phyloP scores from a whole-genome alignment of 2,329 filamentous ascomycete genomes.

The Penicillium decumbens region DNA sequence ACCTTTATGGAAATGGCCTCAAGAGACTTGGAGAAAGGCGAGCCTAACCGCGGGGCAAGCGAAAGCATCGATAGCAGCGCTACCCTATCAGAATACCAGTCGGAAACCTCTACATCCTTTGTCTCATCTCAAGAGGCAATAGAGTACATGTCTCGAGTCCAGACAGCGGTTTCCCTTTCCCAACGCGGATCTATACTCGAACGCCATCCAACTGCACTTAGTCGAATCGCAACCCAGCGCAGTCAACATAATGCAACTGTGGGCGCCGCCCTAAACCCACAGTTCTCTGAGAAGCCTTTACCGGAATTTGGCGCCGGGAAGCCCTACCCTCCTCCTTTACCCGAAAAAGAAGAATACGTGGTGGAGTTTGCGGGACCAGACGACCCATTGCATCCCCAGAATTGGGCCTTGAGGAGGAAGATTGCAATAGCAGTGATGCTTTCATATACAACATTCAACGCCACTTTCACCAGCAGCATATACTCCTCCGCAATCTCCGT shows the following conservation, averaged over 20 bases:
- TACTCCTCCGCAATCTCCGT: constrained; percentile 63
- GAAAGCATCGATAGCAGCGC: constrained; percentile 13
- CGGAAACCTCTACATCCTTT: constrained; percentile 20
- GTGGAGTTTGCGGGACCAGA: constrained; percentile 75
- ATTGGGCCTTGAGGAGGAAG: constrained; percentile 80
- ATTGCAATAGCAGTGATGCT: constrained; percentile 29
- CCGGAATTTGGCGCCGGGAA: constrained; percentile 52
- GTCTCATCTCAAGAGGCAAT: constrained; percentile 16
- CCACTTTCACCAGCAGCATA: constrained; percentile 58
- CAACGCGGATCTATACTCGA: constrained; percentile 29
- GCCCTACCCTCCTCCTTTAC: constrained; percentile 53
- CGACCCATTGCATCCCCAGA: constrained; percentile 80
- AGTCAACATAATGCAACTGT: constrained; percentile 44
- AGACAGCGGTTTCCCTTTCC: constrained; percentile 31
- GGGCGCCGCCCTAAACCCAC: constrained; percentile 31
- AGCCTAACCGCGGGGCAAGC: constrained; percentile 20
- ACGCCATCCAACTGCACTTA: constrained; percentile 37
- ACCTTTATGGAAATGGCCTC: constrained; percentile 35
- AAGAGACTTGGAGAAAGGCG: constrained; percentile 37
- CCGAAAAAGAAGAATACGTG: constrained; percentile 56
- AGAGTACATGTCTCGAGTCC: constrained; percentile 29
- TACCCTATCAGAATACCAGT: constrained; percentile 21
- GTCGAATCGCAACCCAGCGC: constrained; percentile 39
- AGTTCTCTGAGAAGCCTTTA: constrained; percentile 31
- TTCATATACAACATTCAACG: constrained; percentile 50